phyloP scores from a whole-genome alignment of 345 rosid genomes.

The Populus ilicifolia region DNA sequence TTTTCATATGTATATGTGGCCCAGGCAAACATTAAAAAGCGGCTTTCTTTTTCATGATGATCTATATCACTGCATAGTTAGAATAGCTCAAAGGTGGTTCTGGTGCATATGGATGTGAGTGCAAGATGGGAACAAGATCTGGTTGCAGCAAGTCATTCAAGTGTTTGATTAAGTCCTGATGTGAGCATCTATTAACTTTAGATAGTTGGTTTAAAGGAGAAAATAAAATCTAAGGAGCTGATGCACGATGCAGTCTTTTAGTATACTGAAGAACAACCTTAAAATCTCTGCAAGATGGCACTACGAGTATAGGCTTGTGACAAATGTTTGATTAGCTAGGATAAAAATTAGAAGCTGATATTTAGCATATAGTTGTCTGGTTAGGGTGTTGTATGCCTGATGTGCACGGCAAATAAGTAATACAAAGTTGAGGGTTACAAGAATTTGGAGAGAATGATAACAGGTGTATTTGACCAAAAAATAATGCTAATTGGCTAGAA shows the following conservation, averaged over 20 bases:
- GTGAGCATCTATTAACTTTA: neutral
- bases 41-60: neutral
- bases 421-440: neutral
- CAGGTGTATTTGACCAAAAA: neutral
- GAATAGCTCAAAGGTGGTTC: neutral
- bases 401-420: neutral
- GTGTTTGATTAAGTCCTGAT: neutral
- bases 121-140: neutral
- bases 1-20: neutral
- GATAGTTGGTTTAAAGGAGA: neutral
- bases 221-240: neutral
- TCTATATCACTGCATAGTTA: neutral
- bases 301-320: too few relatives aligned
- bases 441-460: neutral
- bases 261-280: neutral
- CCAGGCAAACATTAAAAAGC: neutral
- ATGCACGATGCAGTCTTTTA: neutral
- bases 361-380: neutral
- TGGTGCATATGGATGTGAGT: neutral
- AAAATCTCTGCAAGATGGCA: neutral
- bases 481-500: neutral
- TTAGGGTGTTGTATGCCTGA: neutral
- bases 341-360: neutral
- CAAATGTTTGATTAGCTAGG: neutral
- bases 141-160: neutral